Conservation (phyloP, 1,139 yeast genomes). For the Taphrina betulina region DNA sequence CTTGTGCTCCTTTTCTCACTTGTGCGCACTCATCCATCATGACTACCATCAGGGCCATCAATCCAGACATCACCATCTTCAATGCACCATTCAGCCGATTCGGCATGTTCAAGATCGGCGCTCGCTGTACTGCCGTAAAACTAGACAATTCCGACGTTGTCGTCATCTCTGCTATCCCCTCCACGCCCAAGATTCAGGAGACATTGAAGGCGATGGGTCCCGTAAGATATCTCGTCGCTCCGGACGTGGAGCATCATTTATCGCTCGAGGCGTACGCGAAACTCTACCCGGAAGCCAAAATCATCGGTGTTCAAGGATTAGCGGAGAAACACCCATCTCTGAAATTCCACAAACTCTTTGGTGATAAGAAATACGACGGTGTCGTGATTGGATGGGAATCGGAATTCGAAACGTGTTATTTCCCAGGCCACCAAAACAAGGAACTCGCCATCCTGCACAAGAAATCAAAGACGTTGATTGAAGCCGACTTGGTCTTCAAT, state of each 20-base stretch:
- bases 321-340: slow-evolving; percentile 37
- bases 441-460: slow-evolving; percentile 57
- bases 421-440: slow-evolving; percentile 56
- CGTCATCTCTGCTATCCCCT: slow-evolving; percentile 63
- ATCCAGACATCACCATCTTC: slow-evolving; percentile 35
- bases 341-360: slow-evolving; percentile 26
- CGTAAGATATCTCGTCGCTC: slow-evolving; percentile 44
- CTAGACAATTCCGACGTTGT: slow-evolving; percentile 46
- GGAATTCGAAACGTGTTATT: slow-evolving; percentile 56
- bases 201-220: slow-evolving; percentile 30
- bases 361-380: slow-evolving; percentile 25
- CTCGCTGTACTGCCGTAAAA: slow-evolving; percentile 55
- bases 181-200: slow-evolving; percentile 5
- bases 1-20: no score
- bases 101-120: slow-evolving; percentile 56
- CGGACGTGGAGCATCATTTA: slow-evolving; percentile 44
- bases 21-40: not conserved
- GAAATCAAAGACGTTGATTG: slow-evolving; percentile 51
- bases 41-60: slow-evolving; percentile 23
- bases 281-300: slow-evolving; percentile 51
- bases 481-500: slow-evolving; percentile 60
- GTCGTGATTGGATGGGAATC: slow-evolving; percentile 18
- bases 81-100: slow-evolving; percentile 43
- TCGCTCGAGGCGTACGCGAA: slow-evolving; percentile 52
- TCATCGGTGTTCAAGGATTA: slow-evolving; percentile 53